phyloP scores from a whole-genome alignment of 2,329 filamentous ascomycete genomes.

The Aspergillus sp. region DNA sequence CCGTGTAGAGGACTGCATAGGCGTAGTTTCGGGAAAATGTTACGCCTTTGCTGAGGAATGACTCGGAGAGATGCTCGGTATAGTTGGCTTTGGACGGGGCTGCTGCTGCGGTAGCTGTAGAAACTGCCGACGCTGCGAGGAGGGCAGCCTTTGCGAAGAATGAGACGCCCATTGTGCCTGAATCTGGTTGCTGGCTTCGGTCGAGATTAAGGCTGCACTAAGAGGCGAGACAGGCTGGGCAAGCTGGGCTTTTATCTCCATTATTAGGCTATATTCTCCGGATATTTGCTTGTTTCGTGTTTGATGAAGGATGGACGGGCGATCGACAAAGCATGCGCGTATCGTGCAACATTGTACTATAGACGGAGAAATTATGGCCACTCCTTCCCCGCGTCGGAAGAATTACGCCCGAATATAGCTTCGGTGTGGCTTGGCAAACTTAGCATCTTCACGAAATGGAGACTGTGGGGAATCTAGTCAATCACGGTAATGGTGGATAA shows the following conservation, averaged over 20 bases:
- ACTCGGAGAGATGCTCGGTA: conserved; percentile 22
- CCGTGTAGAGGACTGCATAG: conserved; percentile 20
- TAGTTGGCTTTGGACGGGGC: conserved; percentile 9
- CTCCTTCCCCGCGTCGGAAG: conserved; percentile 6
- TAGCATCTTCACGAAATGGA: conserved; percentile 2
- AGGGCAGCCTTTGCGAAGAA: conserved; percentile 1
- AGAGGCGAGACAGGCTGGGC: background rate
- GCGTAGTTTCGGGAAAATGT: conserved; percentile 23
- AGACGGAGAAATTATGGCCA: conserved; percentile 14
- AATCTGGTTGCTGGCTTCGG: background rate
- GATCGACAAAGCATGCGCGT: background rate
- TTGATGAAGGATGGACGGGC: background rate
- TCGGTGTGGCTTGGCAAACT: conserved; percentile 7
- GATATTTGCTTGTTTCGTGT: background rate
- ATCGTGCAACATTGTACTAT: background rate
- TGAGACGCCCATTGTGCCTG: conserved; percentile 1
- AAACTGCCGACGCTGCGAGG: conserved; percentile 4
- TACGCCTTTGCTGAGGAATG: conserved; percentile 19
- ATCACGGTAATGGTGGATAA: conserved; percentile 1
- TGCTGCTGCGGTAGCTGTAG: background rate
- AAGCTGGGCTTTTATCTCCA: background rate
- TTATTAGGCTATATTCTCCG: background rate
- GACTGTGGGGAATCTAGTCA: background rate
- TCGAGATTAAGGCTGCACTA: background rate
- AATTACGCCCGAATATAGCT: background rate